These are phyloP conservation scores for Crithidia acanthocephali DNA, from an alignment of 208 protist genomes.

Conservation along the genomic window DNA sequence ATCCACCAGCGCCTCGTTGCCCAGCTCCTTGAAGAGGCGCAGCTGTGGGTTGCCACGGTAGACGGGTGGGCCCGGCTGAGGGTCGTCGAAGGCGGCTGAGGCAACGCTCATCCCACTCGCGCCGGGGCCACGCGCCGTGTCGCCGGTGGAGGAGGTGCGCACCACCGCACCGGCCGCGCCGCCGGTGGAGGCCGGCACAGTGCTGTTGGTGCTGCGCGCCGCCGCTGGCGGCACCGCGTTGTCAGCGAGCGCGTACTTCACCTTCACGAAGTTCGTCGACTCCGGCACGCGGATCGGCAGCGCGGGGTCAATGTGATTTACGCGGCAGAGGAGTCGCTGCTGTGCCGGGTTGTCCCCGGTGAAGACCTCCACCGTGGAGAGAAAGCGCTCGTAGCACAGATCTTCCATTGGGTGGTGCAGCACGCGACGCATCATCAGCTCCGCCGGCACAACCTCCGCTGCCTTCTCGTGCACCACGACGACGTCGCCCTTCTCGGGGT, in stretches of 20 bases:
- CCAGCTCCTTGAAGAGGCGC: conserved; percentile 69
- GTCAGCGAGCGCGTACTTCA: conserved; percentile 66
- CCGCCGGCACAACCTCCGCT: conserved; percentile 32
- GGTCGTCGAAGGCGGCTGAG: background rate
- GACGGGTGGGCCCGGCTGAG: conserved; percentile 1
- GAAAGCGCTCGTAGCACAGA: conserved; percentile 74
- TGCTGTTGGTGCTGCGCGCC: background rate
- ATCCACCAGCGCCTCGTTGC: conserved; percentile 33
- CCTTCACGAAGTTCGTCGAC: conserved; percentile 73
- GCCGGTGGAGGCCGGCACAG: background rate
- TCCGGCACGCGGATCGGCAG: conserved; percentile 72
- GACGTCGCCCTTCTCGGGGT: conserved; percentile 28
- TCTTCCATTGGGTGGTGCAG: conserved; percentile 79
- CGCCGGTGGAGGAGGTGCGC: background rate
- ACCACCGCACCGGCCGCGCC: background rate
- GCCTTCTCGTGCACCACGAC: conserved; percentile 16
- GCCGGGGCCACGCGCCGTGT: background rate
- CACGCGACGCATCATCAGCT: conserved; percentile 61
- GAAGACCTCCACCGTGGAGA: conserved; percentile 76
- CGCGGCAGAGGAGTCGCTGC: conserved; percentile 76
- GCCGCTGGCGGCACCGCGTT: conserved; percentile 5
- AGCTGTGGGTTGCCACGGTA: conserved; percentile 55
- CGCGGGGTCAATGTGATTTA: conserved; percentile 80
- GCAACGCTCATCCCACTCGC: background rate
- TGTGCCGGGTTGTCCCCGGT: conserved; percentile 62